These are phyloP conservation scores for Verticillium albo-atrum DNA, from an alignment of 2,329 filamentous ascomycete genomes.

Conservation along the genomic window DNA sequence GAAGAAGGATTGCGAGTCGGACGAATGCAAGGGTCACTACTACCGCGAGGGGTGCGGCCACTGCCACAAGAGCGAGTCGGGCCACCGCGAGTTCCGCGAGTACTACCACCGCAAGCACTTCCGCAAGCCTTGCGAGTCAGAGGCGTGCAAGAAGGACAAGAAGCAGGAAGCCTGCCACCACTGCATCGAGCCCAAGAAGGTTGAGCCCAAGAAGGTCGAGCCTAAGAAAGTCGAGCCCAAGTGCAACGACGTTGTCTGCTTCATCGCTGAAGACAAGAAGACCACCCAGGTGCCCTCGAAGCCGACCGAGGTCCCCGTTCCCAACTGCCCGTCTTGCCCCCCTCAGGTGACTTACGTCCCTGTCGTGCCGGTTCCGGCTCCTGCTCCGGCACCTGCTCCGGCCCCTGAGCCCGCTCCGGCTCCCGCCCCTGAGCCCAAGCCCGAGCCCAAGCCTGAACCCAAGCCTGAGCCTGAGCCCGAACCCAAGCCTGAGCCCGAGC, in stretches of 20 bases:
- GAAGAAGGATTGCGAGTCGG: slow-evolving; percentile 2
- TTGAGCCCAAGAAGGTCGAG: neutral
- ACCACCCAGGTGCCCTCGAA: neutral
- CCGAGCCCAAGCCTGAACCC: neutral
- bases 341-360: slow-evolving; percentile 1
- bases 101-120: slow-evolving; percentile 5
- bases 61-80: slow-evolving; percentile 1
- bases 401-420: neutral
- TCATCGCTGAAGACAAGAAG: neutral
- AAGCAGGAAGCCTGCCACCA: neutral
- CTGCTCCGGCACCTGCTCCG: neutral
- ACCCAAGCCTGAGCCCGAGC: neutral
- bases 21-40: slow-evolving; percentile 1
- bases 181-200: neutral
- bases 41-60: neutral
- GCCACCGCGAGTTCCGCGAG: slow-evolving; percentile 3
- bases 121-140: neutral
- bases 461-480: neutral
- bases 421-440: neutral
- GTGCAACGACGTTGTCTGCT: neutral
- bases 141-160: neutral
- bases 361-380: neutral
- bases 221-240: neutral
- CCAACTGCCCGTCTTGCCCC: neutral
- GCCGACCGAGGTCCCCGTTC: neutral